Percentiles rank a stretch among this genome's conserved stretches.
Conservation (phyloP, 2,329 filamentous ascomycete species). For the Aspergillus pseudoglaucus region DNA sequence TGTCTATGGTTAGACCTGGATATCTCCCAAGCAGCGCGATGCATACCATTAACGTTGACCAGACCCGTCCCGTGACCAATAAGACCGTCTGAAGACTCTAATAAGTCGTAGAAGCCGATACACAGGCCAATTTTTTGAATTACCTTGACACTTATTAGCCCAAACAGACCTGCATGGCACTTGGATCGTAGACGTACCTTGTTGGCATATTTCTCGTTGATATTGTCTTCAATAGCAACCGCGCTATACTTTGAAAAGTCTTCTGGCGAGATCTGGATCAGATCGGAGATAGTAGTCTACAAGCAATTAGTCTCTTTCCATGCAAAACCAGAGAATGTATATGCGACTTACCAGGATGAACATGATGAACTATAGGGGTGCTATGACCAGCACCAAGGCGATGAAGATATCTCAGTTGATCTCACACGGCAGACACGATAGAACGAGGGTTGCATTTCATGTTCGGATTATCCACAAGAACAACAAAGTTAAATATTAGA, state of each 20-base stretch:
- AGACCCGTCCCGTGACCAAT: constrained; percentile 89
- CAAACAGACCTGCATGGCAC: not conserved
- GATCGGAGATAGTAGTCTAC: constrained; percentile 86
- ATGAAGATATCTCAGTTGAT: not conserved
- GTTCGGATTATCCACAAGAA: constrained; percentile 3
- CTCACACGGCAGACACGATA: constrained; percentile 4
- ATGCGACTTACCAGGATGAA: constrained; percentile 44
- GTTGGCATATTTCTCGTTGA: constrained; percentile 95
- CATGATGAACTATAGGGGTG: constrained; percentile 27
- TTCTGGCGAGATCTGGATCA: constrained; percentile 84
- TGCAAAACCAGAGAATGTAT: constrained; percentile 13
- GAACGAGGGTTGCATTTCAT: constrained; percentile 10
- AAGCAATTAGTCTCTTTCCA: not conserved
- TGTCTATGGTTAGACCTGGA: constrained; percentile 28
- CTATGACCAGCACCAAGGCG: not conserved
- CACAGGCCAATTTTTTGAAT: constrained; percentile 93
- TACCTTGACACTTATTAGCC: constrained; percentile 46
- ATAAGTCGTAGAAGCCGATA: constrained; percentile 84
- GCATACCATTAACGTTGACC: constrained; percentile 83
- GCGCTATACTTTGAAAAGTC: constrained; percentile 77
- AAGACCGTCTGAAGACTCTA: constrained; percentile 83
- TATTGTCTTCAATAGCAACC: constrained; percentile 87
- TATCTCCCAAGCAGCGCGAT: not conserved
- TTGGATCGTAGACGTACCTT: constrained; percentile 49
- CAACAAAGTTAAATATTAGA: not conserved